phyloP scores from a whole-genome alignment of 192 early-diverging fungal species.

The Coemansia brasiliensis region DNA sequence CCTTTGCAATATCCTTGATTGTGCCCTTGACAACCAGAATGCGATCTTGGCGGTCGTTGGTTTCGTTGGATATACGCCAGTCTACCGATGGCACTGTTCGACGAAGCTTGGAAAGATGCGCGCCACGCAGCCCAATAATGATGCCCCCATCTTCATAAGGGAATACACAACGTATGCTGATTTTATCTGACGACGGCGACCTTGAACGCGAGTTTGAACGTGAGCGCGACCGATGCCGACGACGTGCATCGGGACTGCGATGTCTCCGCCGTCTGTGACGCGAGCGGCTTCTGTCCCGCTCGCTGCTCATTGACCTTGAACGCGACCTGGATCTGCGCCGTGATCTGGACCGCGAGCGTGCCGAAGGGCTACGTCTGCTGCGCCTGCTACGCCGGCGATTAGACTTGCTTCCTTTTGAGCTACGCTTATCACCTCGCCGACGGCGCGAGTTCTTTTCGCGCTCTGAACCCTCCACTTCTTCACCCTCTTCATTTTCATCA shows the following conservation, averaged over 20 bases:
- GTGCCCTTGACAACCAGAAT: constrained; percentile 45
- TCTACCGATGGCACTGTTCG: constrained; percentile 32
- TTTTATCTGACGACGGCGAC: constrained; percentile 32
- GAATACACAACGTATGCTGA: constrained; percentile 54
- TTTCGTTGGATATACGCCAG: constrained; percentile 56
- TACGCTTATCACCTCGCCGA: constrained; percentile 19
- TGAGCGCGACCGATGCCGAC: constrained; percentile 11
- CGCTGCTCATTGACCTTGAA: constrained; percentile 29
- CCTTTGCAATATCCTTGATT: constrained; percentile 38
- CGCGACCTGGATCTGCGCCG: constrained; percentile 16
- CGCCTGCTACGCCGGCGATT: constrained; percentile 15
- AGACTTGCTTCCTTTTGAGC: constrained; percentile 15
- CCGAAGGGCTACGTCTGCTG: constrained; percentile 32
- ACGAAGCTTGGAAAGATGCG: constrained; percentile 52
- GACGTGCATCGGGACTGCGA: constrained; percentile 12
- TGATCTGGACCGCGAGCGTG: constrained; percentile 24
- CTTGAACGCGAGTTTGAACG: constrained; percentile 16
- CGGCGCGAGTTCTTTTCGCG: constrained; percentile 12
- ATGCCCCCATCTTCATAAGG: constrained; percentile 56
- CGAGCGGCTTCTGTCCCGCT: constrained; percentile 11
- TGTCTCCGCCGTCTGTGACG: constrained; percentile 15
- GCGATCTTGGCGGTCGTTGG: constrained; percentile 53
- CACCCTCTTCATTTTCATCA: constrained; percentile 23
- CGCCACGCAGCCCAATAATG: constrained; percentile 54
- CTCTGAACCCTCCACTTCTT: constrained; percentile 25